Percentiles rank a stretch among this genome's conserved stretches.
Evolutionary conservation across 1,284 basidiomycete species (phyloP).

Genomic region (Boletus hoseneyae): DNA sequence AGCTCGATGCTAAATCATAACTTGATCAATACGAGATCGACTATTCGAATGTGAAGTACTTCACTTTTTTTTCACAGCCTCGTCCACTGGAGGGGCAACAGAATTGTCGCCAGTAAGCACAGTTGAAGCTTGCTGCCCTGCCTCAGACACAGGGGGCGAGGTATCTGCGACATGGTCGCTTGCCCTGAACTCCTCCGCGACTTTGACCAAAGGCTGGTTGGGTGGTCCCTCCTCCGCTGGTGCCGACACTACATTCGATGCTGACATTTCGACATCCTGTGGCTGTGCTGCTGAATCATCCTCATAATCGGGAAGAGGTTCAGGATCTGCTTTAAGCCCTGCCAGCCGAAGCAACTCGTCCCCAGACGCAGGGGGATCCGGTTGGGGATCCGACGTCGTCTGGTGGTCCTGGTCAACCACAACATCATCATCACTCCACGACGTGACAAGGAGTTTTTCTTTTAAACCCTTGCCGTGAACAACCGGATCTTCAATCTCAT

Average conservation of each 20-base stretch:
- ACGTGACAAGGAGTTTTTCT: conserved; percentile 9
- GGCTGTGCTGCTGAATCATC: conserved; percentile 37
- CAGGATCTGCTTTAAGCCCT: conserved; percentile 38
- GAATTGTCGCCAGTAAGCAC: not conserved
- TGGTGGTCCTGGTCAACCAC: conserved; percentile 9
- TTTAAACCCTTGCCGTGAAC: conserved; percentile 2
- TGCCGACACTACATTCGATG: not conserved
- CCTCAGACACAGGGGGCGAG: not conserved
- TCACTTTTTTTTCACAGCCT: conserved; percentile 29
- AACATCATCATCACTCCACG: conserved; percentile 25
- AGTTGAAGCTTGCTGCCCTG: conserved; percentile 1
- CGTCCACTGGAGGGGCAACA: conserved; percentile 8
- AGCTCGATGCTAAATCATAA: conserved; percentile 34
- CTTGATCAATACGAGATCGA: conserved; percentile 1
- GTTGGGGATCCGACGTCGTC: not conserved
- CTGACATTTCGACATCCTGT: not conserved
- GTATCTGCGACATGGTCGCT: conserved; percentile 2
- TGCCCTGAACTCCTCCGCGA: conserved; percentile 3
- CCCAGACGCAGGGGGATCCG: conserved; percentile 33
- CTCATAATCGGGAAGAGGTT: conserved; percentile 53
- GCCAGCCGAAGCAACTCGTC: conserved; percentile 47
- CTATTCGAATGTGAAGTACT: not conserved
- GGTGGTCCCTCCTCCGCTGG: not conserved
- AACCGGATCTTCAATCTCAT: conserved; percentile 20
- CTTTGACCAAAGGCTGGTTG: conserved; percentile 1